Evolutionary conservation across 768 basidiomycete genomes (phyloP), one percentile per base, ranked within the genome.

Genomic region (Trametes gibbosa): DNA sequence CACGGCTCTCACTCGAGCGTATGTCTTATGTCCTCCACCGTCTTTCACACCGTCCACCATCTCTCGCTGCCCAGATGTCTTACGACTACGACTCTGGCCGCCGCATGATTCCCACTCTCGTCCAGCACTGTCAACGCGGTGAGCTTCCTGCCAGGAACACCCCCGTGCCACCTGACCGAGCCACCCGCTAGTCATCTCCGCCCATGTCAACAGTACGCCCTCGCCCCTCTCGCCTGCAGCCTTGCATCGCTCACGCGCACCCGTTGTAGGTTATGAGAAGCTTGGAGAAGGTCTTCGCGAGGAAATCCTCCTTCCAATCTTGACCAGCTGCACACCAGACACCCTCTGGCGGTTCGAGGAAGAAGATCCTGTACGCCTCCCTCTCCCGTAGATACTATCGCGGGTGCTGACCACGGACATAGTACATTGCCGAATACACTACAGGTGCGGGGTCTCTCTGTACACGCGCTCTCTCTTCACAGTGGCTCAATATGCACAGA

Each of bases 91-190:
- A 79, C 50, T 42, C 56, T 19, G 56, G 47, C 27, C 63, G 64
- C 57, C 73, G 77, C 55, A 79, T 80, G 24, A 71, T 92, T 23
- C 87, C 84, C 23, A 78, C 83, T 34, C 81, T 92, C 34, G 85
- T 87, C 1, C 75, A 81, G 40, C 80, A 83, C 49, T 92, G 90
- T 64, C 89, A 91, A 70, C 81, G 87, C 70, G 84, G 89, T 90
- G 64, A 71, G 83, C 64, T 32, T 24, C 35, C 25, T 56, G 50
- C 63, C 25, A 56, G 34, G 27, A 61, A 45, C 57, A 24, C 32
- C 58, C 23, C 24, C 57, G 34, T 48, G 50, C 45, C 50, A 35
- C 51, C 48, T 63, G 56, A 66, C 56, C 58, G 56, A 56, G 65
- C 43, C 43, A 45, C 29, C 59, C 16, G 59, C 35, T 63, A 90